Base-by-base conservation (phyloP, 768 basidiomycete species). In the Suillus variegatus region DNA sequence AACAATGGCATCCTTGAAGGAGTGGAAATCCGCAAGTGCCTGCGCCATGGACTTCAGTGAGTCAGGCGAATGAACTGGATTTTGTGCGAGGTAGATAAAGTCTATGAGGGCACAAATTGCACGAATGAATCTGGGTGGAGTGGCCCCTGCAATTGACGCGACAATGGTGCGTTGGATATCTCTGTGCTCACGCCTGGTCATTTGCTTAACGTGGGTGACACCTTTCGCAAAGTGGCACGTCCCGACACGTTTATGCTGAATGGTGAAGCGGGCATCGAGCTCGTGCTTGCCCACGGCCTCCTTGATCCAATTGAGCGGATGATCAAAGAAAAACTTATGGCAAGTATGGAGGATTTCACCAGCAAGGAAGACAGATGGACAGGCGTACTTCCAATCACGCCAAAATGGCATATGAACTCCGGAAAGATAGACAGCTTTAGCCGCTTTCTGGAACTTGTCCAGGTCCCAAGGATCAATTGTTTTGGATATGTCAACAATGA, bases 321-420 rank as follows among this genome's bases (percentile, higher is more conserved):
- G 81, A 62, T 82, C 79, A 67, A 9, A 8, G 9, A 47, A 47
- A 47, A 47, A 47, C 10, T 47, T 47, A 4, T 10, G 4, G n/a
- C 46, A 71, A 78, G 78, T 76, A 64, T 82, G 81, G 1, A 82
- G 73, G 6, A 76, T 71, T 63, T 82, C 80, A 12, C 72, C 72
- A 4, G 78, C 76, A 10, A 81, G 69, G 63, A 79, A 79, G 7
- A 46, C 65, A 9, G 74, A 71, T 20, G 77, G 78, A 60, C 78
- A 70, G 3, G 76, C 71, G 14, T 77, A 66, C 9, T 68, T 58
- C 76, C 75, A 82, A 63, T 81, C 73, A 6, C 72, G 3, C 28
- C 28, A 28, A 2, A 28, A 28, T 28, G 28, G 80, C 10, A 62
- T 44, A 14, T 63, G 55, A 14, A 68, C 66, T 13, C 67, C 61